These are phyloP conservation scores for Prorocentrum cordatum DNA, from an alignment of 169 alveolate species.

Conservation along the genomic window DNA sequence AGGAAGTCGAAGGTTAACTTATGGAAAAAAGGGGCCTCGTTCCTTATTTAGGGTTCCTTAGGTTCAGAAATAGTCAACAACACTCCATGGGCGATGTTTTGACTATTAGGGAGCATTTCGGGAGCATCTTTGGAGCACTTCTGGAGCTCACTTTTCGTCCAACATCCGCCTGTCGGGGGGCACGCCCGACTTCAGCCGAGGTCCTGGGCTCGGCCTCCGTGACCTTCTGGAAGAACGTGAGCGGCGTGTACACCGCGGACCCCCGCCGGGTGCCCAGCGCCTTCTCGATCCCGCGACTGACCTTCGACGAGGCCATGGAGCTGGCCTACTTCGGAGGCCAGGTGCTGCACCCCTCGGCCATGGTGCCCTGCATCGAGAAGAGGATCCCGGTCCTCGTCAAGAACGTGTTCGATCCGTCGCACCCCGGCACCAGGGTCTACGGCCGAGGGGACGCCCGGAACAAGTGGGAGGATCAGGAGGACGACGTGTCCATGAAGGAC, in stretches of 20 bases:
- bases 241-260: constrained; percentile 53
- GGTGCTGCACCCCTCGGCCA: constrained; percentile 65
- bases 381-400: neutral
- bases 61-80: too few species aligned
- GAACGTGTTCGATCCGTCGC: neutral
- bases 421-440: constrained; percentile 34
- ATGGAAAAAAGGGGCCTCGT: too few species aligned
- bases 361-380: constrained; percentile 58
- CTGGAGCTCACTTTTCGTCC: too few species aligned
- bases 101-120: too few species aligned
- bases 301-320: constrained; percentile 65
- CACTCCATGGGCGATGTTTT: too few species aligned
- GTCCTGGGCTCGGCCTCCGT: too few species aligned
- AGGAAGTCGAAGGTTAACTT: too few species aligned
- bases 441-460: constrained; percentile 39
- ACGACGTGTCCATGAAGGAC: too few species aligned
- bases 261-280: neutral
- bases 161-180: too few species aligned
- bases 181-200: too few species aligned
- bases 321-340: constrained; percentile 67
- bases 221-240: constrained; percentile 22
- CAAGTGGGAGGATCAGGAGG: constrained; percentile 55
- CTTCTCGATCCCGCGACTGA: neutral
- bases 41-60: too few species aligned
- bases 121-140: too few species aligned